Evolutionary conservation across 768 basidiomycete species (phyloP).

Genomic region (Lactarius trivialis): DNA sequence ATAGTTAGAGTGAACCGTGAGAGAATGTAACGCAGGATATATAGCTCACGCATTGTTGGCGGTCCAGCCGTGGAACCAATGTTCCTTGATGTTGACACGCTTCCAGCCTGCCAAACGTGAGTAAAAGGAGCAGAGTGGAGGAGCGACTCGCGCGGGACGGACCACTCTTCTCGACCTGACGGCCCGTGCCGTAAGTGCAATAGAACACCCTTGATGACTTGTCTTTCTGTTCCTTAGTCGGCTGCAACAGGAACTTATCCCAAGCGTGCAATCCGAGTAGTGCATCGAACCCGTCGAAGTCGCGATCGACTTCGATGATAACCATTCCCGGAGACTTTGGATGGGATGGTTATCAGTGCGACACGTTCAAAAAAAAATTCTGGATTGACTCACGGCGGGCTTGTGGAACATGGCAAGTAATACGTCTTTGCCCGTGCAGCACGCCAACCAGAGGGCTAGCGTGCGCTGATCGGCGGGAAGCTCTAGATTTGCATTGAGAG

Average conservation of each 20-base stretch:
- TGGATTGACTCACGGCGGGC: slow-evolving; percentile 34
- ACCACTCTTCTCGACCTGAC: slow-evolving; percentile 43
- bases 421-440: slow-evolving; percentile 31
- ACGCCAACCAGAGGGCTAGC: slow-evolving; percentile 40
- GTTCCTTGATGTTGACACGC: slow-evolving; percentile 37
- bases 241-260: slow-evolving; percentile 34
- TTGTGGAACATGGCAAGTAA: slow-evolving; percentile 40
- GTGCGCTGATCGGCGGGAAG: slow-evolving; percentile 32
- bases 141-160: slow-evolving; percentile 13
- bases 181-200: slow-evolving; percentile 33
- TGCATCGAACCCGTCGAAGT: slow-evolving; percentile 29
- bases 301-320: slow-evolving; percentile 37
- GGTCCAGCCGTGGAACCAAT: slow-evolving; percentile 35
- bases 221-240: slow-evolving; percentile 28
- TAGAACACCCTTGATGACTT: slow-evolving; percentile 35
- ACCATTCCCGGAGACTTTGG: slow-evolving; percentile 40
- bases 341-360: background rate
- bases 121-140: no score
- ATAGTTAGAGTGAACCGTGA: no score
- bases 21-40: slow-evolving; percentile 2
- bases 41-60: slow-evolving; percentile 28
- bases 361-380: background rate
- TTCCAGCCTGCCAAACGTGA: slow-evolving; percentile 38
- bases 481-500: slow-evolving; percentile 38
- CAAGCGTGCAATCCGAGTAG: slow-evolving; percentile 41